Base-by-base conservation (phyloP, 2,329 filamentous ascomycete genomes). In the Sphaerulina populicola region DNA sequence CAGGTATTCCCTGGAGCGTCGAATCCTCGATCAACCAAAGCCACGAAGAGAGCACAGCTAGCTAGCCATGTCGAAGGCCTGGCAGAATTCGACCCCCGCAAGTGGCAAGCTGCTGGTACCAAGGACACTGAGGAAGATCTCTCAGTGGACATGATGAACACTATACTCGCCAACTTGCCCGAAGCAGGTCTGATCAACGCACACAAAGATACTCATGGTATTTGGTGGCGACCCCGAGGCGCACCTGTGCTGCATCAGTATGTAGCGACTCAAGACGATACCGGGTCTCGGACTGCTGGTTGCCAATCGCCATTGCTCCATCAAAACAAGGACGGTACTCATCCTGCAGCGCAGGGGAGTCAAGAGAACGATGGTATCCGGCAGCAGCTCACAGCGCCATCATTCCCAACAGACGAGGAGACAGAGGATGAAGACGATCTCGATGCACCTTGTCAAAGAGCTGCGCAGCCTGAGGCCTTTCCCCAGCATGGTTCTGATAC, bases 1-100 rank as follows among this genome's bases (percentile, higher is more conserved):
- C 71, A 72, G 9, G 72, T 81, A 2, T 83, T 83, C 59, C 80
- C 79, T 4, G 73, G 74, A 18, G 71, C 73, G 15, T 69, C 72
- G 27, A 72, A 74, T 14, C 56, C 72, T 46, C 77, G 73, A 46
- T 58, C 66, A 21, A 68, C 69, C 35, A 69, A 71, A 44, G 75
- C 72, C 54, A 63, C 64, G 49, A 69, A 73, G 56, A 67, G 77
- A 53, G 68, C 74, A 54, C 75, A 78, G 57, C 72, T 77, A n/a
- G 74, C 72, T 11, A 72, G 69, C 57, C 68, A 76, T 56, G 72
- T 83, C 33, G 75, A 73, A 60, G 80, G 79, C 0, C 67, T 81
- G 38, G 73, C 71, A 5, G 65, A 67, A 8, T 83, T 83, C 55
- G 70, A 80, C 52, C 70, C 76, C 56, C 57, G 66, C 15, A 53